Conservation (phyloP, 2,329 filamentous ascomycete genomes). For the Exophiala bonariae region DNA sequence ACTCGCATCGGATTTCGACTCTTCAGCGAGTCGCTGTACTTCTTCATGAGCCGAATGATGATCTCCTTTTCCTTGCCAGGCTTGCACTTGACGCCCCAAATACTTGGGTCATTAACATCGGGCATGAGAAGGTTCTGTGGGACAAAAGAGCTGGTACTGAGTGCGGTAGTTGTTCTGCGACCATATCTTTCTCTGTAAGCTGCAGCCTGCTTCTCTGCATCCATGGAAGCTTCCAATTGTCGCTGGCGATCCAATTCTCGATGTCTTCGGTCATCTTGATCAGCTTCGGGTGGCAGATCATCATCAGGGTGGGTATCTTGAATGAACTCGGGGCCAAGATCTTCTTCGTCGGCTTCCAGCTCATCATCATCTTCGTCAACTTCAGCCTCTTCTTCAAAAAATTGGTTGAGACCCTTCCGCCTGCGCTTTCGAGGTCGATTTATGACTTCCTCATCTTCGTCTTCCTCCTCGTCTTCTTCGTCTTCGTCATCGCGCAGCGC, state of each 20-base stretch:
- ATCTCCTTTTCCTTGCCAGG: constrained; percentile 95
- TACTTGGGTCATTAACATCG: constrained; percentile 91
- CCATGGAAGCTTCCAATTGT: constrained; percentile 82
- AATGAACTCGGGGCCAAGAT: constrained; percentile 81
- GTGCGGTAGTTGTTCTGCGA: constrained; percentile 65
- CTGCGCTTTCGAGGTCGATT: constrained; percentile 75
- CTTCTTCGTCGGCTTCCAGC: constrained; percentile 84
- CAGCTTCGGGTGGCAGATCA: constrained; percentile 69
- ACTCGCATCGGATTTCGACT: constrained; percentile 82
- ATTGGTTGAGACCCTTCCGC: constrained; percentile 73
- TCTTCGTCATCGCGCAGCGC: constrained; percentile 57
- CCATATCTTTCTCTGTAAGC: constrained; percentile 86
- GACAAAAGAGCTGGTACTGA: constrained; percentile 71
- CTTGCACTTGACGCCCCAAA: constrained; percentile 91
- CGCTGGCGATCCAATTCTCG: constrained; percentile 90
- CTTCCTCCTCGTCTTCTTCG: constrained; percentile 53
- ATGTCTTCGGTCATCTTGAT: constrained; percentile 88
- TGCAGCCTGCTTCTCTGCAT: constrained; percentile 90
- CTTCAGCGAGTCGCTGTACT: constrained; percentile 75
- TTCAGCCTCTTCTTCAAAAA: constrained; percentile 97
- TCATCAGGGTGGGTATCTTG: constrained; percentile 91
- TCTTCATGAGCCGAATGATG: constrained; percentile 82
- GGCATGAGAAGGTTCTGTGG: constrained; percentile 85
- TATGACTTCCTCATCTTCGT: constrained; percentile 38
- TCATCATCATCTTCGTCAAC: constrained; percentile 93